phyloP scores from a whole-genome alignment of 2,329 filamentous ascomycete genomes.

The Metarhizium rileyi region DNA sequence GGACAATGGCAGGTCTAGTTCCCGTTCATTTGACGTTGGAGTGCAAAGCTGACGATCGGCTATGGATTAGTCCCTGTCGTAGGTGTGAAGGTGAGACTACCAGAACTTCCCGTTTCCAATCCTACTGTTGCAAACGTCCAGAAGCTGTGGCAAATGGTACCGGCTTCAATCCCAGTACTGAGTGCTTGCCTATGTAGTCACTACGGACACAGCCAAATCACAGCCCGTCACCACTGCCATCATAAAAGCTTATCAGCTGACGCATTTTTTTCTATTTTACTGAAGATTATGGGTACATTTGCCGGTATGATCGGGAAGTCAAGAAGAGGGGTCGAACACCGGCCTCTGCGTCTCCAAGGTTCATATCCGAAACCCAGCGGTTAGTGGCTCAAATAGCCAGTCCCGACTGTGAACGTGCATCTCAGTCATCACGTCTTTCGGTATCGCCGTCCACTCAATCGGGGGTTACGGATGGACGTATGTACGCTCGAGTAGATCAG shows the following conservation, averaged over 20 bases:
- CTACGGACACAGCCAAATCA: not conserved
- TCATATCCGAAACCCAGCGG: not conserved
- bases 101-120: too few species aligned
- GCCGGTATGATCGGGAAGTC: slow-evolving; percentile 26
- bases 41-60: not conserved
- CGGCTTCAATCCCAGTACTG: too few species aligned
- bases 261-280: not conserved
- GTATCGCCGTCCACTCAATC: not conserved
- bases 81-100: slow-evolving; percentile 25
- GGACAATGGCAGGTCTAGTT: slow-evolving; percentile 28
- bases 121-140: not conserved
- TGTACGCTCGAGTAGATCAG: not conserved
- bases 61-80: slow-evolving; percentile 16
- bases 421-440: not conserved
- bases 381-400: not conserved
- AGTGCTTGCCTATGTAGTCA: too few species aligned
- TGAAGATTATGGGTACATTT: slow-evolving; percentile 28
- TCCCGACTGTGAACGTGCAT: not conserved
- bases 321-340: slow-evolving; percentile 28
- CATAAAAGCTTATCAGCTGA: not conserved
- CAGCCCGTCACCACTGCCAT: not conserved
- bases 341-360: slow-evolving; percentile 9
- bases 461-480: not conserved
- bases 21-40: not conserved
- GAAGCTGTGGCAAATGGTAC: not conserved